Base-by-base conservation (phyloP, 495 filamentous ascomycete genomes). In the Penicillium coprophilum region DNA sequence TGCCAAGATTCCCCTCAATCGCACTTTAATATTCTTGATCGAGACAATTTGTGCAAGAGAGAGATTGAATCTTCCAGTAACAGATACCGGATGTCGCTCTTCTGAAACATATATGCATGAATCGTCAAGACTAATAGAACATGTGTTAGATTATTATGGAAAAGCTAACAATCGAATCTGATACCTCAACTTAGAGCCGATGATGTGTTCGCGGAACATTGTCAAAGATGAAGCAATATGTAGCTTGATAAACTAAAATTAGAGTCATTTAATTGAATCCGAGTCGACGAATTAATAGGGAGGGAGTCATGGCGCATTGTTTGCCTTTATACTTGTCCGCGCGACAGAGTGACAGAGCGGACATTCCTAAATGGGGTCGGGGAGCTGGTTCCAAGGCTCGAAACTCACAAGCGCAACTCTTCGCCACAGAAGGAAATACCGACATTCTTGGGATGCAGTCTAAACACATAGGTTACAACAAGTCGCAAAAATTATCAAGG, bases 71-170 rank as follows among this genome's bases (percentile, higher is more conserved):
- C 4, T 59, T 15, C 65, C 65, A 10, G 54, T 57, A 36, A 62
- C 45, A 2, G 44, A 59, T 17, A 46, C 27, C 28, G 54, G n/a
- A 49, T 45, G 20, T 1, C 46, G 21, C 20, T 52, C 27, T n/a
- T 53, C 45, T 19, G 50, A 57, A 10, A 68, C 30, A 24, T 63
- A 65, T 39, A 68, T 50, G 45, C 59, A 63, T 34, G 62, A 47
- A 43, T 59, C 38, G 27, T 63, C 58, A 4, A 68, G 48, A 23
- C 65, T 67, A 53, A 12, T 46, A 12, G 17, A 50, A 13, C 30
- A 46, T 31, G 4, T 1, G 43, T 54, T 24, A 54, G 19, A 32
- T 46, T 11, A 46, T 4, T 11, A 20, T 39, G n/a, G 20, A 27
- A 28, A 11, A 24, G 45, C 12, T 1, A 30, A 51, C 24, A 13